Percentiles rank a stretch among this genome's conserved stretches.
These are phyloP conservation scores for Whalleya microplaca DNA, from an alignment of 2,329 filamentous ascomycete genomes.

Conservation along the genomic window DNA sequence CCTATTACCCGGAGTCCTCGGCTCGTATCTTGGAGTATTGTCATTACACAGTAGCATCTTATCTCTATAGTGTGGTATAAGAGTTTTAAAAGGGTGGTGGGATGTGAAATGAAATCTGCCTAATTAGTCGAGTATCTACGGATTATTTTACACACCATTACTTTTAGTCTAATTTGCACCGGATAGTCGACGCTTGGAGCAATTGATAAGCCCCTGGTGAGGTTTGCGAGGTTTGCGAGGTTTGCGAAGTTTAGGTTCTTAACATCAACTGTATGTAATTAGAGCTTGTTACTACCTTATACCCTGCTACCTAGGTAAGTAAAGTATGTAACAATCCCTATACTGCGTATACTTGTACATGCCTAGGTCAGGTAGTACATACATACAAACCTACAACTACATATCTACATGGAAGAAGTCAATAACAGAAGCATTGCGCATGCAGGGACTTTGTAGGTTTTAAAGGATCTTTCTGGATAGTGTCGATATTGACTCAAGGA, in stretches of 20 bases:
- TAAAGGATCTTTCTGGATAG: conserved; percentile 4
- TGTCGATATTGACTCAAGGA: conserved; percentile 3
- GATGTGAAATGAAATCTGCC: background rate
- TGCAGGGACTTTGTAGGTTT: conserved; percentile 19
- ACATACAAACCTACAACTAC: too few species aligned
- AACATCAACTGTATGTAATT: too few species aligned
- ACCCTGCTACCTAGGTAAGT: too few species aligned
- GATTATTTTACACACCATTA: background rate
- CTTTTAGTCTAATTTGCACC: background rate
- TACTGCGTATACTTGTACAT: too few species aligned
- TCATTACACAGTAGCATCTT: background rate
- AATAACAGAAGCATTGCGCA: conserved; percentile 17
- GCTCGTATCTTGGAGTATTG: background rate
- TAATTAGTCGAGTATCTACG: background rate
- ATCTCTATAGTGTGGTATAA: background rate
- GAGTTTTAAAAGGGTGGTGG: background rate
- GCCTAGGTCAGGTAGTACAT: too few species aligned
- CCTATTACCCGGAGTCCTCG: background rate
- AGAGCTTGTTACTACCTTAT: too few species aligned
- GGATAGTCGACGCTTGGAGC: background rate
- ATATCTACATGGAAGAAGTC: too few species aligned
- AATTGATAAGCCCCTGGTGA: background rate
- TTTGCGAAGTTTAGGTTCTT: too few species aligned
- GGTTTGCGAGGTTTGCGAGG: too few species aligned
- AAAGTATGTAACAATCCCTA: too few species aligned